These are phyloP conservation scores for Albifimbria verrucaria DNA, from an alignment of 2,329 filamentous ascomycete genomes.

Conservation along the genomic window DNA sequence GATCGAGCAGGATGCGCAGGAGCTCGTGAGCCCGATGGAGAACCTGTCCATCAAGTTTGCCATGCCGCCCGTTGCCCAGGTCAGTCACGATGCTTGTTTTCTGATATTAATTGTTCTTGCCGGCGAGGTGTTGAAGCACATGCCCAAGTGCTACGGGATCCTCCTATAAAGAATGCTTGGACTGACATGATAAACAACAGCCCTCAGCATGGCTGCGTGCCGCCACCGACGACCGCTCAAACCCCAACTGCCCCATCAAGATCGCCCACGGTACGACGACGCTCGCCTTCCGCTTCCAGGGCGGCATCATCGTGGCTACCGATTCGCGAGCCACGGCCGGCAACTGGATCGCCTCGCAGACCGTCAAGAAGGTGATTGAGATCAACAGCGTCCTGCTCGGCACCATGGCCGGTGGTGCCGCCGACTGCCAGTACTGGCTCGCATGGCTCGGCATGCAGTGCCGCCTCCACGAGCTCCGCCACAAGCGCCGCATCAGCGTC, in stretches of 20 bases:
- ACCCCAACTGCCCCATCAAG: constrained; percentile 97
- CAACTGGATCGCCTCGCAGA: constrained; percentile 99
- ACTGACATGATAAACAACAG: constrained; percentile 40
- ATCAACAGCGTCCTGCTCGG: constrained; percentile 93
- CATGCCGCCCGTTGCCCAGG: constrained; percentile 87
- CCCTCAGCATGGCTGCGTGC: constrained; percentile 93
- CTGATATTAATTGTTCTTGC: neutral
- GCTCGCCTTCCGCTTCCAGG: constrained; percentile 95
- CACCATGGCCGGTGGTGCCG: constrained; percentile 97
- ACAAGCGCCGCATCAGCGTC: constrained; percentile 98
- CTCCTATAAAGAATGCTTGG: neutral
- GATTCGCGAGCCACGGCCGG: constrained; percentile 96
- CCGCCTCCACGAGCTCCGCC: constrained; percentile 95
- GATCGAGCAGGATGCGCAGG: constrained; percentile 68
- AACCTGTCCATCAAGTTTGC: constrained; percentile 89
- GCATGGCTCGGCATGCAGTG: constrained; percentile 99
- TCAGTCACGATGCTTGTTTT: constrained; percentile 40
- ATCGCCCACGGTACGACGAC: constrained; percentile 98
- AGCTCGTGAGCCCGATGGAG: constrained; percentile 68
- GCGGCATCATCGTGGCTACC: constrained; percentile 96
- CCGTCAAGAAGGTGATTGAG: constrained; percentile 99
- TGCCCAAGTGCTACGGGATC: too few relatives aligned
- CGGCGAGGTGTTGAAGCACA: neutral
- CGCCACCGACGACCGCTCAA: constrained; percentile 94
- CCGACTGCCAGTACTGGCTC: constrained; percentile 99